Percentiles rank a stretch among this genome's conserved stretches.
phyloP scores from a whole-genome alignment of 1,139 yeast species.

The Geotrichum phurueaensis region DNA sequence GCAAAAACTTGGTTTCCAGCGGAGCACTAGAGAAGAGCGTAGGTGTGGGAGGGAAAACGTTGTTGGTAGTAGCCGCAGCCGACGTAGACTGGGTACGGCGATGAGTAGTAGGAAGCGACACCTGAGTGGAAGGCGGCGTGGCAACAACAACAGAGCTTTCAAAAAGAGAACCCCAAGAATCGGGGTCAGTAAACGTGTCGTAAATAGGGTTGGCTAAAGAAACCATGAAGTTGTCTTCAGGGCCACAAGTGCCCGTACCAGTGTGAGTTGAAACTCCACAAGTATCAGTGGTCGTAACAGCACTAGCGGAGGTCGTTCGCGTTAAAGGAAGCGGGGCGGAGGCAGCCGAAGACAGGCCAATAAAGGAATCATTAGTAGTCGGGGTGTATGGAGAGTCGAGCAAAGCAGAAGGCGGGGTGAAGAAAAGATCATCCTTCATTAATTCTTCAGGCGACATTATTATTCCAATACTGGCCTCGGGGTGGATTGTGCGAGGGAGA shows the following conservation, averaged over 20 bases:
- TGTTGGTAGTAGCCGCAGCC: background rate
- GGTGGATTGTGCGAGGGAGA: background rate
- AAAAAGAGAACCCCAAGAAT: background rate
- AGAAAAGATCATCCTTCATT: background rate
- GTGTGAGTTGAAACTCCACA: background rate
- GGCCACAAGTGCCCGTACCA: background rate
- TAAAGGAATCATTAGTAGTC: background rate
- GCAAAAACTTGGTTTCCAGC: slow-evolving; percentile 15
- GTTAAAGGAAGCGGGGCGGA: background rate
- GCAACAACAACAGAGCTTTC: background rate
- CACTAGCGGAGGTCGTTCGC: background rate
- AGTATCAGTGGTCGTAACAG: background rate
- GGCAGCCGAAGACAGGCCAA: background rate
- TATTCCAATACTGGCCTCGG: background rate
- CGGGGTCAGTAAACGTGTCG: background rate
- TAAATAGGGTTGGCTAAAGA: background rate
- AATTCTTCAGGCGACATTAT: background rate
- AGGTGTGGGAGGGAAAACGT: background rate
- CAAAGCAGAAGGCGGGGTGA: background rate
- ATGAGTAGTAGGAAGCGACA: background rate
- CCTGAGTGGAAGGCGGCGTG: background rate
- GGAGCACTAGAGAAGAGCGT: background rate
- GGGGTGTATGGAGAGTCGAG: background rate
- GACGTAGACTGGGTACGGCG: background rate
- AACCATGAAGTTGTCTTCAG: background rate